Base-by-base conservation (phyloP, 352 stramenopile species). In the Thalassiosira exigua region DNA sequence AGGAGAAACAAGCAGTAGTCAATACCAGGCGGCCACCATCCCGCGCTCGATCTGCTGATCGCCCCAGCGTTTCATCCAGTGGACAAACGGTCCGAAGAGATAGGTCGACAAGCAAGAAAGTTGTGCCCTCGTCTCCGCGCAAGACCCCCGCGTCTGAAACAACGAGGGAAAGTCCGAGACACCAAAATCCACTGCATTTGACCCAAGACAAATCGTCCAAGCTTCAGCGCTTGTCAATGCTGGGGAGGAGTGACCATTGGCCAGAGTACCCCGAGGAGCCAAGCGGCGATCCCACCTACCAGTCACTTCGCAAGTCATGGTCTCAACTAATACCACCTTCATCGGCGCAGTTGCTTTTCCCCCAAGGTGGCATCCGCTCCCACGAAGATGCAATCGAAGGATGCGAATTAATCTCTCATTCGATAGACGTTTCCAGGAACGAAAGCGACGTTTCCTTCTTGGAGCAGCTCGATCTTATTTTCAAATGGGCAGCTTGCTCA, bases 231-330 rank as follows among this genome's bases (percentile, higher is more conserved):
- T 27, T 86, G 24, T 67, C 70, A 50, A 46, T 64, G 41, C 69
- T 81, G 17, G 58, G 58, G 9, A 85, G 77, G 51, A 46, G 62
- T n/a, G 75, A 85, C 29, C 46, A 69, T 33, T 87, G 79, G 79
- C 88, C 88, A 27, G 87, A 93, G 57, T 95, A 90, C 82, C 86
- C 90, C 22, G 90, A 93, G 57, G 81, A 93, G 57, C 79, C 85
- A 19, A 68, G 41, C 56, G 75, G 68, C 42, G 51, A 65, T 46
- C 39, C 32, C 33, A 51, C 81, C 22, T 76, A 86, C 46, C 61
- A 61, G 21, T 52, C 62, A 27, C 46, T 95, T 0, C 86, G 84
- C 24, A 92, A 91, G 75, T 75, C 79, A 48, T 95, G 87, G 88
- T 73, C 74, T 26, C 48, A 51, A 24, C 51, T 90, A 0, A 72